phyloP scores from a whole-genome alignment of 2,329 filamentous ascomycete genomes.

The Alternaria sp. region DNA sequence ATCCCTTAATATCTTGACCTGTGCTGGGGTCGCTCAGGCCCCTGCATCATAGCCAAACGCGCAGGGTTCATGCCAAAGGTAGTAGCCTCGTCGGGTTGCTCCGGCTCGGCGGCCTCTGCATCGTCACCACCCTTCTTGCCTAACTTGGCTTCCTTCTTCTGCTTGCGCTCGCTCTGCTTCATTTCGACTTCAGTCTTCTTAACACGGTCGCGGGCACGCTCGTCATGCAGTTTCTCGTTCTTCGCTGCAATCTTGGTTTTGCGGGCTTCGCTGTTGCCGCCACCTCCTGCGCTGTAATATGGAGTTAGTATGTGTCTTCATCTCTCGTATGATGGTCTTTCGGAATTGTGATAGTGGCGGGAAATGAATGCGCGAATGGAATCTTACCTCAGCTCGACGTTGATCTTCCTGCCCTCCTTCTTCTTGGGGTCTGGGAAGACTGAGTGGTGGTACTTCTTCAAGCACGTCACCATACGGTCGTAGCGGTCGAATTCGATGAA shows the following conservation, averaged over 20 bases:
- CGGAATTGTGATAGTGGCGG: background rate
- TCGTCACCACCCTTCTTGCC: constrained; percentile 29
- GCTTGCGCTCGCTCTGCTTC: constrained; percentile 51
- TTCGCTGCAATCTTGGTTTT: constrained; percentile 82
- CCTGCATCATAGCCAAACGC: constrained; percentile 48
- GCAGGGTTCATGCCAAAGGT: constrained; percentile 49
- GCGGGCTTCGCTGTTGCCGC: constrained; percentile 76
- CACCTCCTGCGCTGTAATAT: constrained; percentile 75
- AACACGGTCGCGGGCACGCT: constrained; percentile 64
- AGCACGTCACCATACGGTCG: constrained; percentile 90
- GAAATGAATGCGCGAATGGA: background rate
- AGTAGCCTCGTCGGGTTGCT: constrained; percentile 26
- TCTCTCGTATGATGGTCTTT: background rate
- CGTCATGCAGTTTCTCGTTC: constrained; percentile 82
- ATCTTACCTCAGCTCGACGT: constrained; percentile 83
- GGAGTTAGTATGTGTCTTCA: constrained; percentile 16
- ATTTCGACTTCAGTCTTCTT: constrained; percentile 53
- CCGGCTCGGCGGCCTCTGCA: constrained; percentile 18
- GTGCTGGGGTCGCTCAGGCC: constrained; percentile 23
- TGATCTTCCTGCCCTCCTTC: constrained; percentile 76
- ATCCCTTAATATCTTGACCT: constrained; percentile 27
- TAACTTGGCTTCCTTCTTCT: constrained; percentile 48
- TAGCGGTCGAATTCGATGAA: constrained; percentile 87
- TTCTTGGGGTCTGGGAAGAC: constrained; percentile 69
- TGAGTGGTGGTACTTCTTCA: constrained; percentile 89